phyloP scores from a whole-genome alignment of 2,329 filamentous ascomycete species.

The Penicillium sp. region DNA sequence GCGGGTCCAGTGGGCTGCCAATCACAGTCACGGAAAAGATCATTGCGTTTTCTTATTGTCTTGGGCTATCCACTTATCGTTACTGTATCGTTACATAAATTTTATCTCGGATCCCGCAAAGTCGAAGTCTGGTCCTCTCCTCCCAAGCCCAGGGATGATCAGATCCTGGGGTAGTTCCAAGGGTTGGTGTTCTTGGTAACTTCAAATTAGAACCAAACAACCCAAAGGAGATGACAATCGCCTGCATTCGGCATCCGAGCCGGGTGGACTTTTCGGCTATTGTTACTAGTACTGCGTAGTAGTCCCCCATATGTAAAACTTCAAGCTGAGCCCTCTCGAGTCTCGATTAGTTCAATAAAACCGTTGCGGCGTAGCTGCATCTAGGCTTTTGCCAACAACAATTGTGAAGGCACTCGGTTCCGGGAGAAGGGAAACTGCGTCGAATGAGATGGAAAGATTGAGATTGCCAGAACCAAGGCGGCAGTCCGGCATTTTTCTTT shows the following conservation, averaged over 20 bases:
- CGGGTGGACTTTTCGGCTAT: not conserved
- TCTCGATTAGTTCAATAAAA: too few species aligned
- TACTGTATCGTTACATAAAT: too few species aligned
- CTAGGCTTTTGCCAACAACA: not conserved
- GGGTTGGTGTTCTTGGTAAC: too few species aligned
- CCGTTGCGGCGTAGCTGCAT: not conserved
- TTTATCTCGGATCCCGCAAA: not conserved
- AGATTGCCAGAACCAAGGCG: not conserved
- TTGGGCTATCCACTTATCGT: not conserved
- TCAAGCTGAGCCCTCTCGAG: too few species aligned
- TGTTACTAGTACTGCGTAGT: too few species aligned
- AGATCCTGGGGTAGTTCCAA: not conserved
- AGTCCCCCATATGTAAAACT: too few species aligned
- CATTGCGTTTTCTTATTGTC: not conserved
- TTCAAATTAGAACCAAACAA: too few species aligned
- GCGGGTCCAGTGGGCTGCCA: not conserved
- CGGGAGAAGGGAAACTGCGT: too few species aligned
- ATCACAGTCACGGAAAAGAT: not conserved
- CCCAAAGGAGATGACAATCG: not conserved
- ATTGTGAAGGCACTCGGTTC: not conserved
- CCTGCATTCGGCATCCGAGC: conserved; percentile 1
- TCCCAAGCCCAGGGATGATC: not conserved
- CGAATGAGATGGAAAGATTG: too few species aligned
- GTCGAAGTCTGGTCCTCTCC: not conserved
- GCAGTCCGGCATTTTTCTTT: not conserved